These are phyloP conservation scores for Aaosphaeria arxii DNA, from an alignment of 2,329 filamentous ascomycete genomes.

Conservation along the genomic window DNA sequence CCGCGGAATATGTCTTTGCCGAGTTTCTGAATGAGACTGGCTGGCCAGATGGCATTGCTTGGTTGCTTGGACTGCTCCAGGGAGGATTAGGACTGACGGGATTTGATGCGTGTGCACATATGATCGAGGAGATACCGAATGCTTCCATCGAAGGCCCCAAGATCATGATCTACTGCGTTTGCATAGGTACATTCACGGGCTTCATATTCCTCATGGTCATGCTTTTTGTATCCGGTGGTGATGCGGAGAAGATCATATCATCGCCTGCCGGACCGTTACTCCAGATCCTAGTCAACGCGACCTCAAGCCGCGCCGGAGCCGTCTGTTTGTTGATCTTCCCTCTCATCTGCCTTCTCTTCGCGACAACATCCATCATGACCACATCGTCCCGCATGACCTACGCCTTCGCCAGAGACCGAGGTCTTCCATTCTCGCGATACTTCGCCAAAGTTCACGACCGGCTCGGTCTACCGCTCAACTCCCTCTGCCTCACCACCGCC, in stretches of 20 bases:
- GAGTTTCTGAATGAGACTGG: constrained; percentile 66
- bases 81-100: constrained; percentile 55
- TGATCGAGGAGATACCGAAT: constrained; percentile 61
- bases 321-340: constrained; percentile 67
- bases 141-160: constrained; percentile 58
- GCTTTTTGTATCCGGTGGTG: constrained; percentile 59
- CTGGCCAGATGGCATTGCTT: constrained; percentile 66
- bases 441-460: constrained; percentile 61
- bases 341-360: constrained; percentile 62
- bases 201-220: constrained; percentile 61
- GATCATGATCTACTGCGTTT: constrained; percentile 65
- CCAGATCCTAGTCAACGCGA: constrained; percentile 63
- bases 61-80: constrained; percentile 51
- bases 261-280: constrained; percentile 58
- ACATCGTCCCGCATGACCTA: constrained; percentile 65
- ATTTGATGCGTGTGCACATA: constrained; percentile 54
- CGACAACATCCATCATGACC: constrained; percentile 62
- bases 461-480: constrained; percentile 65
- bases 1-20: constrained; percentile 63
- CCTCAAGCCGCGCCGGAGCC: constrained; percentile 58
- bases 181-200: constrained; percentile 61
- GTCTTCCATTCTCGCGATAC: constrained; percentile 59
- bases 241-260: constrained; percentile 55
- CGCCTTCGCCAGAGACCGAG: constrained; percentile 65
- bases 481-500: constrained; percentile 58